Evolutionary conservation across 1,284 basidiomycete species (phyloP), one percentile per base, ranked within the genome.

Genomic region (Apiotrichum veenhuisii): DNA sequence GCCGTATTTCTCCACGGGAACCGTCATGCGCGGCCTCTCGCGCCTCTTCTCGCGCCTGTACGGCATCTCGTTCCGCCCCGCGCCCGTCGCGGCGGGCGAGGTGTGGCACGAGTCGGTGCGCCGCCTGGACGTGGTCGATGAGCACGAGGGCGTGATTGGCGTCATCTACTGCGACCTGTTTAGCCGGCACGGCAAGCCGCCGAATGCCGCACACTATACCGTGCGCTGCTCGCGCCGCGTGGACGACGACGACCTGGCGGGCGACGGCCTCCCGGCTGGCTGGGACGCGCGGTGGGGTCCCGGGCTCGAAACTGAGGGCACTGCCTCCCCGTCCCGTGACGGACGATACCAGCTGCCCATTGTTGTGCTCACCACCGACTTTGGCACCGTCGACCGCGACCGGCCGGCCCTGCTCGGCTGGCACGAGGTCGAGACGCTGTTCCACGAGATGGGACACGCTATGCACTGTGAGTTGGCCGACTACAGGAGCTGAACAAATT

Each of bases 361-460:
- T 27, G 90, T 97, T 5, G 95, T 96, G 4, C 79, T 98, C 10
- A 80, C 95, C 18, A 96, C 91, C 67, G 93, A 95, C 70, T 97
- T 98, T 70, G 79, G 84, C 17, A 81, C 82, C 0, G 64, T 82
- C 15, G 79, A 81, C n/a, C 77, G 80, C 34, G 87, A 85, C 1
- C 53, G 63, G 51, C 82, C 90, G 2, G 86, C 89, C 0, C 78
- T 88, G 41, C 77, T 98, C 26, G 86, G 87, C 57, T 98, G 95
- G 94, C 87, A 90, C 68, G 93, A 98, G 68, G 89, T 98, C 11
- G 82, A 90, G 73, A 98, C 95, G 1, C 79, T 98, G 22, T 97
- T 96, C 77, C 95, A 98, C 70, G 95, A 98, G 77, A 98, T 98
- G 94, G 95, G 95, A 0, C 95, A 98, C 75, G 95, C 96, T 2